Percentiles rank a stretch among this genome's conserved stretches.
These are phyloP conservation scores for Mycena filopes DNA, from an alignment of 768 basidiomycete species.

Conservation along the genomic window DNA sequence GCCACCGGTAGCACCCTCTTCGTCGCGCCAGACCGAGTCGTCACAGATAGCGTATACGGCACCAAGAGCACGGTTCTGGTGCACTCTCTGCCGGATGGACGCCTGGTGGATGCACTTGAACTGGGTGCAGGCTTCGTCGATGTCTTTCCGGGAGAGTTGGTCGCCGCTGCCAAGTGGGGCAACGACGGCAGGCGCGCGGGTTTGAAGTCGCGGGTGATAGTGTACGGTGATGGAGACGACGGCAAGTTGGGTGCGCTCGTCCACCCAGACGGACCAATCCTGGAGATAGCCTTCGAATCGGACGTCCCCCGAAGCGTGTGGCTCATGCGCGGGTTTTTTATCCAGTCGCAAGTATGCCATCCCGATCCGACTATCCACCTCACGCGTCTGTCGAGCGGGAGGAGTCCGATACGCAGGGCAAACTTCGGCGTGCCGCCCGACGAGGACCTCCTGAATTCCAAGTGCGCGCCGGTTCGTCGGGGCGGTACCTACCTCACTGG, in stretches of 20 bases:
- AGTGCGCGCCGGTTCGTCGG: slow-evolving; percentile 12
- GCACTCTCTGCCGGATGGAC: slow-evolving; percentile 21
- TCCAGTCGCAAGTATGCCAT: slow-evolving; percentile 23
- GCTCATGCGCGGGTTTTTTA: slow-evolving; percentile 18
- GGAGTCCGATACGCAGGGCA: slow-evolving; percentile 1
- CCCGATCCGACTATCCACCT: slow-evolving; percentile 22
- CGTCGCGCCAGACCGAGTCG: slow-evolving; percentile 20
- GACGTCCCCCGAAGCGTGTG: slow-evolving; percentile 17
- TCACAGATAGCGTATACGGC: slow-evolving; percentile 18
- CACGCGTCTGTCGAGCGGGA: slow-evolving; percentile 11
- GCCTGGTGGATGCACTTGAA: slow-evolving; percentile 9
- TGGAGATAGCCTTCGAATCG: slow-evolving; percentile 6
- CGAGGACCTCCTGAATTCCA: slow-evolving; percentile 15
- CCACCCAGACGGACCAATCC: slow-evolving; percentile 2
- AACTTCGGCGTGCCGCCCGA: slow-evolving; percentile 18
- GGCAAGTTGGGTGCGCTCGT: slow-evolving; percentile 10
- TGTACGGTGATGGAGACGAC: slow-evolving; percentile 13
- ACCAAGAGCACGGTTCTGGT: slow-evolving; percentile 15
- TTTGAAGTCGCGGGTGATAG: slow-evolving; percentile 18
- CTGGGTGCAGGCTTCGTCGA: slow-evolving; percentile 19
- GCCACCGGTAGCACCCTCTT: slow-evolving; percentile 2
- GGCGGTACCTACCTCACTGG: slow-evolving; percentile 11
- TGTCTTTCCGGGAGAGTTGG: slow-evolving; percentile 12
- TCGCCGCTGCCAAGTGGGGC: slow-evolving; percentile 21
- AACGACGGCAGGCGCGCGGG: slow-evolving; percentile 2